Evolutionary conservation across 225 moss, liverwort and hornwort genomes (phyloP), one percentile per base, ranked within the genome.

Genomic region (Sphagnum tenellum): DNA sequence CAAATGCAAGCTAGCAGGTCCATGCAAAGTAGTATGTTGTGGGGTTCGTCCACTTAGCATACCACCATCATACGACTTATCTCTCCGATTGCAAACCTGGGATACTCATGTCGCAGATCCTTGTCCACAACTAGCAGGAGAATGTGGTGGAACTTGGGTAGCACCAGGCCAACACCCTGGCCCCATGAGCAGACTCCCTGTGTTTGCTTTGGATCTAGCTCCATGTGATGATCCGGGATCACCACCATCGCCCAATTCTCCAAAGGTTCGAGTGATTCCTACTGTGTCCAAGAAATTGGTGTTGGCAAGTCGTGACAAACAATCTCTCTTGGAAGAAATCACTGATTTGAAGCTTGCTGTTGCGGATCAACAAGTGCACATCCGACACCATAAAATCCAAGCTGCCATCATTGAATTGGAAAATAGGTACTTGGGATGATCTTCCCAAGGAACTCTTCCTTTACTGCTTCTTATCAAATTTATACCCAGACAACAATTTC

Each of bases 321-420:
- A 92, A 48, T 88, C 88, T 68, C 69, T 92, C 46, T 49, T 89
- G 51, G 86, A 92, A 45, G 89, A 95, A 64, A 84, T 95, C 60
- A 60, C 89, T 50, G 91, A 89, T 58, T 72, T 95, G 57, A 91
- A 95, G 77, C 84, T 88, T 5, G 86, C 86, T 14, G 66, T 89
- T 13, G 75, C 79, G 29, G 94, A 88, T 54, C 82, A 88, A 69
- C 91, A 95, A 69, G 78, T 80, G 47, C 91, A 91, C 49, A 88
- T 89, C 60, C 83, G 91, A 45, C 86, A 88, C 63, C 86, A 88
- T 55, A 89, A 91, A 70, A 89, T 89, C 63, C 95, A 89, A 77
- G 95, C 91, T 3, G 84, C 89, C 46, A 82, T 89, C 76, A 77
- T 88, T 46, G 92, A 92, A 68, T 81, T 82, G 79, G 89, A 92